Base-by-base conservation (phyloP, 2,329 filamentous ascomycete genomes). In the Aspergillus tubingensis region DNA sequence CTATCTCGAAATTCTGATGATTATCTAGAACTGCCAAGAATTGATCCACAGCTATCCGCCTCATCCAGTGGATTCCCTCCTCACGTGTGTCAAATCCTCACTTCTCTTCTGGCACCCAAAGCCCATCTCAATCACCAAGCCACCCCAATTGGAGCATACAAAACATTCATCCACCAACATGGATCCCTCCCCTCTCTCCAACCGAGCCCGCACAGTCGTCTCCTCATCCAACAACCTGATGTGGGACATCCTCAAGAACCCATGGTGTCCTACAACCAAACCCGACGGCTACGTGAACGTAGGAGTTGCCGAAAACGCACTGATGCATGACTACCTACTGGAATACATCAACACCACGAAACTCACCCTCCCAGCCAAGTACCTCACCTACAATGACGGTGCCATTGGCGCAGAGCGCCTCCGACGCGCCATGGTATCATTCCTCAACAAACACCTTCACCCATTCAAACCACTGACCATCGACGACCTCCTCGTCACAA, bases 271-370 rank as follows among this genome's bases (percentile, higher is more conserved):
- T n/a, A 17, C 60, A 2, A 67, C 59, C 17, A 72, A 72, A 43
- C 70, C 70, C 0, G 64, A 70, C 13, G 82, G 82, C 25, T 82
- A 79, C 61, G 71, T 84, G 32, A 83, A 79, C 59, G 74, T 85
- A 0, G 82, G 82, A 1, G 74, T 85, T 1, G 83, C 83, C 5
- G 83, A 85, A 67, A 85, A 85, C 65, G 69, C 72, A 0, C 76
- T 85, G 44, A 83, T 85, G 82, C 82, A 84, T 58, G 66, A 76
- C 17, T 66, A 74, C 3, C 74, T 85, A 3, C 68, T 76, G 2
- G 65, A 77, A 19, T 80, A 80, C 80, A 54, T 73, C 30, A 78
- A 81, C 64, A 64, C 66, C 2, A 27, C 25, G 25, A 77, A 78
- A 48, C 64, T 80, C 6, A 66, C 76, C 2, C 53, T 77, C 1